Conservation (phyloP, 139 green algal genomes). For the Micractinium sp. region DNA sequence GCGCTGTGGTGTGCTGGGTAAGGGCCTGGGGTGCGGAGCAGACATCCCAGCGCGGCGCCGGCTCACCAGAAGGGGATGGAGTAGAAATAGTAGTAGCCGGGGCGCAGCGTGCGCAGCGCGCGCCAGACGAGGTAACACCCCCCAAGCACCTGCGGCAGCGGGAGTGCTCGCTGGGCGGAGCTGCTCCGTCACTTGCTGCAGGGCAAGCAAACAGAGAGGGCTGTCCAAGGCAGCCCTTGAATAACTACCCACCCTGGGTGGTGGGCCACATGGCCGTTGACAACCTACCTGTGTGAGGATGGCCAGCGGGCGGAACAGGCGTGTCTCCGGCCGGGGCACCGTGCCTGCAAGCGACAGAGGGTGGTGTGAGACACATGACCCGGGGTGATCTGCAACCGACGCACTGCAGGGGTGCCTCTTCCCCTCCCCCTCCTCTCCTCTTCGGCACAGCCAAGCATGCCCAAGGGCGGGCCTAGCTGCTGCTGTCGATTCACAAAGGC, state of each 20-base stretch:
- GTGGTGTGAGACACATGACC: not conserved
- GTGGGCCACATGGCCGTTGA: too few species aligned
- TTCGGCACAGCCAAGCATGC: too few species aligned
- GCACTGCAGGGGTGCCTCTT: too few species aligned
- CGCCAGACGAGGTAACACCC: slow-evolving; percentile 36
- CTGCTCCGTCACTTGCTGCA: not conserved
- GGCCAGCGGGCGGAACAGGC: slow-evolving; percentile 21
- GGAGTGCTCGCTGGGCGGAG: too few species aligned
- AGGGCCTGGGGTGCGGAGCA: not conserved
- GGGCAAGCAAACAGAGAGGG: not conserved
- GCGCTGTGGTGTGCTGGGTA: not conserved
- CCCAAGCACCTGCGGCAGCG: not conserved
- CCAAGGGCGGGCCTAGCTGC: too few species aligned
- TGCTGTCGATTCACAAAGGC: too few species aligned
- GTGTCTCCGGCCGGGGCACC: not conserved
- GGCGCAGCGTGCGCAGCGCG: slow-evolving; percentile 34
- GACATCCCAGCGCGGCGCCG: not conserved
- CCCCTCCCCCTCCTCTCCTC: too few species aligned
- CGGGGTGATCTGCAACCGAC: too few species aligned
- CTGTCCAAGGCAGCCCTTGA: not conserved
- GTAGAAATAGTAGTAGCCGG: slow-evolving; percentile 27
- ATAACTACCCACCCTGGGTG: not conserved
- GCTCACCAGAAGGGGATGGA: slow-evolving; percentile 26
- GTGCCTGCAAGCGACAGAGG: not conserved
- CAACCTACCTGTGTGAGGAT: not conserved